phyloP scores from a whole-genome alignment of 139 green algal genomes.

The Coccomyxa sp. region DNA sequence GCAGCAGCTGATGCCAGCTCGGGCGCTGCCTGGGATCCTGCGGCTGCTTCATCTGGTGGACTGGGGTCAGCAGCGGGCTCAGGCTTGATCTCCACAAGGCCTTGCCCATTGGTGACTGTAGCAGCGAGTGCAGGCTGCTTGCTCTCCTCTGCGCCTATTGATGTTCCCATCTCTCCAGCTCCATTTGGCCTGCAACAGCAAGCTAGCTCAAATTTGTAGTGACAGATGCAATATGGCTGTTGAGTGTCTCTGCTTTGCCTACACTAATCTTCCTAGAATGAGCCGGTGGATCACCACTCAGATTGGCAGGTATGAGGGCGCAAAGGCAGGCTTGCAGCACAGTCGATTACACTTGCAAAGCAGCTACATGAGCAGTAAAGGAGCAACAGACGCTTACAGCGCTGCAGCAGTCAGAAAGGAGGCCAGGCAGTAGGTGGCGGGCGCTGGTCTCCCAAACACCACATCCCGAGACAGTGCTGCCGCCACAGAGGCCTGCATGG shows the following conservation, averaged over 20 bases:
- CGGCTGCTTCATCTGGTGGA: neutral
- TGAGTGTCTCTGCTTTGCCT: too few relatives aligned
- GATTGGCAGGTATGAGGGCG: too few relatives aligned
- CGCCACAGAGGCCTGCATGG: conserved; percentile 51
- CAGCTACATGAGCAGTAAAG: neutral
- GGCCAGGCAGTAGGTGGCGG: conserved; percentile 75
- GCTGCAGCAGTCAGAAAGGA: too few relatives aligned
- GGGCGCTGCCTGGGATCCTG: neutral
- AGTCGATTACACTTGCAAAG: neutral
- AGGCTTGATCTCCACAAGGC: neutral
- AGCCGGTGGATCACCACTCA: neutral
- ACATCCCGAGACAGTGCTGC: conserved; percentile 73
- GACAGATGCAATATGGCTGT: too few relatives aligned
- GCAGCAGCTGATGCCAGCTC: neutral
- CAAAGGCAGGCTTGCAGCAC: neutral
- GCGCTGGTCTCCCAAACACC: conserved; percentile 72
- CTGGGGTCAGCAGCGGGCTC: neutral
- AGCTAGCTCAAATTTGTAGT: too few relatives aligned
- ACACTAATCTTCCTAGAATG: too few relatives aligned
- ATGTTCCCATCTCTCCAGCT: neutral
- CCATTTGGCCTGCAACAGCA: too few relatives aligned
- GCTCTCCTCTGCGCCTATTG: neutral
- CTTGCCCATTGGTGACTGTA: neutral
- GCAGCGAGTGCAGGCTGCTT: neutral
- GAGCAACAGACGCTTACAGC: neutral